Percentiles rank a stretch among this genome's conserved stretches.
phyloP scores from a whole-genome alignment of 2,329 filamentous ascomycete species.

The Fusarium praegraminearum region DNA sequence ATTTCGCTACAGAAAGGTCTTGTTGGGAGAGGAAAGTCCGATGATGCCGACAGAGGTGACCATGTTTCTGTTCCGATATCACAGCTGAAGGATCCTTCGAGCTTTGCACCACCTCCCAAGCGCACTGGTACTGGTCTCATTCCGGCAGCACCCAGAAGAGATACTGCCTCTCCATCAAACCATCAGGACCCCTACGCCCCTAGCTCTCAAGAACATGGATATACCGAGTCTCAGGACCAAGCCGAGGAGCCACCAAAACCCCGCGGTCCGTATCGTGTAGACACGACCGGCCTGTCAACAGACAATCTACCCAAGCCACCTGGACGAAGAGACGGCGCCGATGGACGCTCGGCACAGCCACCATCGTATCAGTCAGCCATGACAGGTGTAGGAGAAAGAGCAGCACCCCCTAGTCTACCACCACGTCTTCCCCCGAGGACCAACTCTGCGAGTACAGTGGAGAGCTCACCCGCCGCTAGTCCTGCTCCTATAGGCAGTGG shows the following conservation, averaged over 20 bases:
- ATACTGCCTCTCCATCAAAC: conserved; percentile 50
- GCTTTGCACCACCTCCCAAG: conserved; percentile 85
- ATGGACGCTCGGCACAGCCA: conserved; percentile 51
- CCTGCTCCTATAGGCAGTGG: conserved; percentile 42
- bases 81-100: conserved; percentile 78
- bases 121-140: conserved; percentile 57
- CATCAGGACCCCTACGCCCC: conserved; percentile 50
- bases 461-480: conserved; percentile 41
- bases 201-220: conserved; percentile 24
- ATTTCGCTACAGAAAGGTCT: conserved; percentile 57
- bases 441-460: conserved; percentile 51
- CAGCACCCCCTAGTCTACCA: conserved; percentile 71
- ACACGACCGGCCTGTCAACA: conserved; percentile 79
- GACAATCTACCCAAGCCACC: conserved; percentile 79
- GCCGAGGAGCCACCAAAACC: conserved; percentile 57
- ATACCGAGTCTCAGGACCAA: conserved; percentile 26
- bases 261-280: conserved; percentile 73
- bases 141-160: conserved; percentile 45
- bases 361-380: conserved; percentile 49
- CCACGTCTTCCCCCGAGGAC: conserved; percentile 70
- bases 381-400: conserved; percentile 39
- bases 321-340: conserved; percentile 60
- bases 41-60: conserved; percentile 45
- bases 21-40: conserved; percentile 57
- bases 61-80: conserved; percentile 71